Base-by-base conservation (phyloP, 75 land plant genomes). In the Adiantum capillusveneris region DNA sequence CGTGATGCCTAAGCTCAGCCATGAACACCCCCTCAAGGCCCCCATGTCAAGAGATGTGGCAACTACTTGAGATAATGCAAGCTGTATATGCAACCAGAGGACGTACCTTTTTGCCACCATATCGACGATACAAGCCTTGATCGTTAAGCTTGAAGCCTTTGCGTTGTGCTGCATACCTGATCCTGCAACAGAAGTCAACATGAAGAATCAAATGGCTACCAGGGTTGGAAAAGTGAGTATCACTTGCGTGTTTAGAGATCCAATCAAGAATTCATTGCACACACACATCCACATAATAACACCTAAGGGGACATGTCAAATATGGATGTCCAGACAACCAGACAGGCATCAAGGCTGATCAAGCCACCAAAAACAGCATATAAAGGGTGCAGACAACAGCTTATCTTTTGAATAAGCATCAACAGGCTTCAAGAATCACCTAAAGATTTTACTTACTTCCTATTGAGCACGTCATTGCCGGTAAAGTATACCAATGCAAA, bases 401-500 rank as follows among this genome's bases (percentile, higher is more conserved):
- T 9, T 13, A 39, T 7, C 12, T 13, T 7, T 39, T 48, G 13
- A 3, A 13, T 41, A 39, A n/a, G n/a, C 21, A 59, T 3, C 34
- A 59, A 59, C 53, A 36, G 3, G 22, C 11, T 37, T 37, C 9
- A 12, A 37, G 12, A 43, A 37, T 16, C 11, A 27, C 44, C 41
- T 25, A 57, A 5, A 48, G 20, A 48, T 53, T 22, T 3, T 44
- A 1, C 34, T 34, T 58, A 65, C 67, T 44, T 65, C 21, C 67
- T 37, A 27, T 65, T 65, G 67, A 65, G 67, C 19, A 65, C 62
- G 25, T 65, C 67, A 56, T 65, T 65, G 16, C 67, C 67, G 1
- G 67, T 65, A 39, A 65, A 65, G 24, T 51, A 51, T 26, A 65
- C 25, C 50, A 65, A 42, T 19, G 67, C 67, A 43, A 65, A 65